Base-by-base conservation (phyloP, 192 early-diverging fungal genomes). In the Phycomyces blakesleeanus region DNA sequence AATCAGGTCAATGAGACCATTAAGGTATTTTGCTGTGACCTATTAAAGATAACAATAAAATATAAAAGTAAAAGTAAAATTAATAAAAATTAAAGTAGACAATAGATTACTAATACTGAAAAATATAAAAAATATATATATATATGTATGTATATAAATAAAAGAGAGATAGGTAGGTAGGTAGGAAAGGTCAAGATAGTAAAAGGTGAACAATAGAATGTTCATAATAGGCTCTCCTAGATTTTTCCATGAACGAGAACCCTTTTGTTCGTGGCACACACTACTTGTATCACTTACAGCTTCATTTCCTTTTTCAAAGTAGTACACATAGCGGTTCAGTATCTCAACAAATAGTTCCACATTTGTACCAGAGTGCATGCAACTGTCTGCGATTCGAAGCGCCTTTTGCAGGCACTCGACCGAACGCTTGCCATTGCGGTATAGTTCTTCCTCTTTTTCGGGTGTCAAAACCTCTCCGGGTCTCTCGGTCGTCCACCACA, bases 321-420 rank as follows among this genome's bases (percentile, higher is more conserved):
- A 96, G 78, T 95, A 96, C 51, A 97, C 80, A 62, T 93, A 96
- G 74, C 91, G 80, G 75, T 98, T 96, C 58, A 99, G 74, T 57
- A 98, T 91, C 72, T 98, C 95, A n/a, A 99, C 92, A 84, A 99
- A 95, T 34, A 98, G 76, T 68, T 93, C 90, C 18, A 95, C 90
- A 34, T 91, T 95, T 16, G 94, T 86, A 38, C 85, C 83, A 27
- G 87, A 81, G 59, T 99, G 96, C 83, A 97, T 86, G 42, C 94
- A 92, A 16, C 86, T 86, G 73, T 97, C 96, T 0, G 98, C 95
- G 64, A 96, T 87, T 71, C 95, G 95, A 27, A 97, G 84, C 16
- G 95, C 90, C 73, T 94, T 93, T 76, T 98, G 94, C 57, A 99
- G 74, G 60, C 91, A 94, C 63, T 92, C 89, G 38, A 98, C 77